phyloP scores from a whole-genome alignment of 2,329 filamentous ascomycete species.

The Fusarium sp. region DNA sequence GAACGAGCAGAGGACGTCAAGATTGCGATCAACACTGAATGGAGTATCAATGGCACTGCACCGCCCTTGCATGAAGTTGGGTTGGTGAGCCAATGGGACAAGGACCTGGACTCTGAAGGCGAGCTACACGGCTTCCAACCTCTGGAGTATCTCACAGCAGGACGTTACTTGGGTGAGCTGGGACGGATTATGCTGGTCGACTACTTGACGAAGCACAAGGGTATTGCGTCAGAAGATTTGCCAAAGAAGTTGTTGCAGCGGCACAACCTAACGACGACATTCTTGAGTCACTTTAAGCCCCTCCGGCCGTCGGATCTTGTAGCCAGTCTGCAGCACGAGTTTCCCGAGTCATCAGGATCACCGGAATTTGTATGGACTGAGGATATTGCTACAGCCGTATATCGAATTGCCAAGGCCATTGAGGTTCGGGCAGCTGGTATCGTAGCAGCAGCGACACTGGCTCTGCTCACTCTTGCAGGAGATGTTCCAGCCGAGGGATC shows the following conservation, averaged over 20 bases:
- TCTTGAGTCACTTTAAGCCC: constrained; percentile 77
- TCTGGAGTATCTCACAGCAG: constrained; percentile 86
- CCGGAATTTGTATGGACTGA: constrained; percentile 72
- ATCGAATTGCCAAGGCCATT: constrained; percentile 76
- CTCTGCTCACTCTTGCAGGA: constrained; percentile 75
- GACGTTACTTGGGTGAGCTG: constrained; percentile 82
- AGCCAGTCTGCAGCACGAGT: constrained; percentile 63
- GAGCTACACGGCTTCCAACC: constrained; percentile 83
- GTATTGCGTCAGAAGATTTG: constrained; percentile 59
- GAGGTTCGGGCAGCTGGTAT: constrained; percentile 80
- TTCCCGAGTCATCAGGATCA: constrained; percentile 62
- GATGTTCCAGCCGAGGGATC: constrained; percentile 66
- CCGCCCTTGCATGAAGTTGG: constrained; percentile 72
- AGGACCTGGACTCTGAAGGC: constrained; percentile 73
- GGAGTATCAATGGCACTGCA: constrained; percentile 83
- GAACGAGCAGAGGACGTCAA: constrained; percentile 66
- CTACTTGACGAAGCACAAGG: constrained; percentile 65
- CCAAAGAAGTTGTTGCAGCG: constrained; percentile 68
- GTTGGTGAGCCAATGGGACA: constrained; percentile 79
- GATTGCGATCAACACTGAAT: constrained; percentile 86
- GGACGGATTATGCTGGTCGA: constrained; percentile 78
- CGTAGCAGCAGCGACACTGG: constrained; percentile 78
- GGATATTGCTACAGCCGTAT: constrained; percentile 69
- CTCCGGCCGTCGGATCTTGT: constrained; percentile 59
- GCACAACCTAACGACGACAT: constrained; percentile 78